These are phyloP conservation scores for Glomus cerebriforme DNA, from an alignment of 192 early-diverging fungal species.

Conservation along the genomic window DNA sequence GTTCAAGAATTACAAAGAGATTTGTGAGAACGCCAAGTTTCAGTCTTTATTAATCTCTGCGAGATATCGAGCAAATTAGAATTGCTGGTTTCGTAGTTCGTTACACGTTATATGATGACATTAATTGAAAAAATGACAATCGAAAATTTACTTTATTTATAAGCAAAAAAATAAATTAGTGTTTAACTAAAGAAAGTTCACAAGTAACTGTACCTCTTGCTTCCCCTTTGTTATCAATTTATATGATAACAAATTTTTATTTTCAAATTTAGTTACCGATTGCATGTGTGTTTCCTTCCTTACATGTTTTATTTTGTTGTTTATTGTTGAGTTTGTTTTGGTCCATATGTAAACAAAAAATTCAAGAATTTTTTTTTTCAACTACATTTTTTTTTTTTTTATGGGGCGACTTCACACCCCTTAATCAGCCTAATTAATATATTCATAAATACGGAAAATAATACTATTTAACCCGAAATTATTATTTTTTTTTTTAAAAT, in stretches of 20 bases:
- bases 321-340: not conserved
- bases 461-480: not conserved
- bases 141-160: too few species aligned
- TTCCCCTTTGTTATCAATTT: not conserved
- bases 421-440: too few species aligned
- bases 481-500: too few species aligned
- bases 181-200: not conserved
- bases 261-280: not conserved
- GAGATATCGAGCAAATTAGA: too few species aligned
- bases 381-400: too few species aligned
- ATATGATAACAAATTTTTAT: not conserved
- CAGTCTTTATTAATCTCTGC: too few species aligned
- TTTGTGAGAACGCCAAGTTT: too few species aligned
- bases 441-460: too few species aligned
- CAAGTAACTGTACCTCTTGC: not conserved
- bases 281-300: not conserved
- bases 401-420: not conserved
- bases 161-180: not conserved
- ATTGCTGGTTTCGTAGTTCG: too few species aligned
- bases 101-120: too few species aligned
- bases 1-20: too few species aligned
- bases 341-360: not conserved
- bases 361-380: not conserved
- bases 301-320: not conserved
- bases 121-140: too few species aligned